Evolutionary conservation across 108 stramenopile species (phyloP).

Genomic region (Cyclotella cryptica): DNA sequence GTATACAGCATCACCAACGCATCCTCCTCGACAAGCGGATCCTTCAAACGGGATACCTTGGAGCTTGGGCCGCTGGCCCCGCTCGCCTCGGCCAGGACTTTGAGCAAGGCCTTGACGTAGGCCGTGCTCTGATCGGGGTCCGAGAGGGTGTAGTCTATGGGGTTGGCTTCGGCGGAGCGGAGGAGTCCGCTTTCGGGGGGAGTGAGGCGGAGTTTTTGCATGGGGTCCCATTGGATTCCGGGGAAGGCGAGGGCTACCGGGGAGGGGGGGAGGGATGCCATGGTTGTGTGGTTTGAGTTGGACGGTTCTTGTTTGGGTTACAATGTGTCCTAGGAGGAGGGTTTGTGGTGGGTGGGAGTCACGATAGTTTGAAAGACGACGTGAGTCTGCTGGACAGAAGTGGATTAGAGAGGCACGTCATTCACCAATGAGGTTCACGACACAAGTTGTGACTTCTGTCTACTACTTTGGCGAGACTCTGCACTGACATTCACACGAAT

Average conservation of each 20-base stretch:
- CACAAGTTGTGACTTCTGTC: no score
- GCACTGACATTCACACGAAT: no score
- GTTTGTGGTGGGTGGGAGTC: no score
- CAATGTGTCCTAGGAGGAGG: no score
- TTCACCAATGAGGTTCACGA: no score
- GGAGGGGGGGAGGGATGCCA: constrained; percentile 51
- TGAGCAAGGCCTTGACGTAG: constrained; percentile 68
- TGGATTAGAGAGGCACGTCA: no score
- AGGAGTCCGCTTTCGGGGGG: constrained; percentile 63
- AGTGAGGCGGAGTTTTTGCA: constrained; percentile 61
- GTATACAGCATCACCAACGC: constrained; percentile 63
- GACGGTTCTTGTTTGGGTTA: no score
- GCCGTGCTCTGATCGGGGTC: constrained; percentile 64
- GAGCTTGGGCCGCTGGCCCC: constrained; percentile 54
- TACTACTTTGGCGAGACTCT: no score
- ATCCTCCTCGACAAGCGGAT: constrained; percentile 49
- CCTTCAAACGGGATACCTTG: constrained; percentile 58
- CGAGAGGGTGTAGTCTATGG: constrained; percentile 73
- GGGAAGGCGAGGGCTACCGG: constrained; percentile 67
- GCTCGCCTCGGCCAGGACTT: constrained; percentile 62
- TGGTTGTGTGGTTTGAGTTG: neutral
- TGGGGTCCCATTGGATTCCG: constrained; percentile 67
- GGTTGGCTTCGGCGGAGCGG: constrained; percentile 73
- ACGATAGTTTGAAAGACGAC: no score
- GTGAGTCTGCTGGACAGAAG: no score